A percentile compares a stretch with the other conserved stretches of the same genome.
These are phyloP conservation scores for Singerocomus rubriflavus DNA, from an alignment of 1,284 basidiomycete genomes.

Conservation along the genomic window DNA sequence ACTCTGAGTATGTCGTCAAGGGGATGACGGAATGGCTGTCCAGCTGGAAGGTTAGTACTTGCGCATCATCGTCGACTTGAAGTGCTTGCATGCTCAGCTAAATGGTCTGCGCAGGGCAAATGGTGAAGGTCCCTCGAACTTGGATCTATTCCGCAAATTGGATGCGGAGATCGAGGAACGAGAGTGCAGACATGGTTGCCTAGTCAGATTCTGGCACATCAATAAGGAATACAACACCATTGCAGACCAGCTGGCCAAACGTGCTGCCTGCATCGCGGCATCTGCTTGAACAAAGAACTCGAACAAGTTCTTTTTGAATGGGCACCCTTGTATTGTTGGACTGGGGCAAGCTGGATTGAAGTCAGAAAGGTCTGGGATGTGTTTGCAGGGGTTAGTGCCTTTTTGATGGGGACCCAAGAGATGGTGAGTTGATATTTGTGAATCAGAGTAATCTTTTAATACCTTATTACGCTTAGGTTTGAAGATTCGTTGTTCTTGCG, in stretches of 20 bases:
- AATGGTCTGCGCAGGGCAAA: conserved; percentile 3
- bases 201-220: background rate
- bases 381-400: background rate
- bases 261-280: background rate
- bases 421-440: too few relatives aligned
- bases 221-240: background rate
- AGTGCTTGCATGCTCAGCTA: background rate
- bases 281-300: background rate
- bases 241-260: background rate
- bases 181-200: background rate
- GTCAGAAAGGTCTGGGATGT: background rate
- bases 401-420: too few relatives aligned
- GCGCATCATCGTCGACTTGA: background rate
- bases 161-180: background rate
- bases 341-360: background rate
- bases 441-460: too few relatives aligned
- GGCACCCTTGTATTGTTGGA: background rate
- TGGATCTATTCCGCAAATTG: conserved; percentile 14
- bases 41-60: conserved; percentile 30
- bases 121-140: conserved; percentile 9
- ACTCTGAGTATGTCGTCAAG: conserved; percentile 38
- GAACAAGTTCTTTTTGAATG: background rate
- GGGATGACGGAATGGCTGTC: conserved; percentile 37
- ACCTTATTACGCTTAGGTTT: too few relatives aligned
- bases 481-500: too few relatives aligned